Evolutionary conservation across 2,329 filamentous ascomycete species (phyloP).

Genomic region (Cladophialophora bantiana): DNA sequence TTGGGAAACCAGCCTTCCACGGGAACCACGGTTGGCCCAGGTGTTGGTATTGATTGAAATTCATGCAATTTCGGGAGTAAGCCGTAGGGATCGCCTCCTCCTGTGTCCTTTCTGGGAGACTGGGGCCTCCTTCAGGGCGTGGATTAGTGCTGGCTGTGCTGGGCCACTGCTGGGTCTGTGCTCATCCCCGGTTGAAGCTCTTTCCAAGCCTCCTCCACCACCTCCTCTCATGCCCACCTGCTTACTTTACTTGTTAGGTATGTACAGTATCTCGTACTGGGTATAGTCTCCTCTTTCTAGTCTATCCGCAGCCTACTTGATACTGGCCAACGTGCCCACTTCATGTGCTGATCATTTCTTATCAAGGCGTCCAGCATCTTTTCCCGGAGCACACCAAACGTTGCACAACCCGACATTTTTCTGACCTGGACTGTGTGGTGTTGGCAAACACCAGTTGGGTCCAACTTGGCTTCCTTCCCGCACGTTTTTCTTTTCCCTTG

Average conservation of each 20-base stretch:
- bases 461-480: background rate
- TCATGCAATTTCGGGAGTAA: slow-evolving; percentile 4
- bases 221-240: background rate
- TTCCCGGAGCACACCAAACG: too few species aligned
- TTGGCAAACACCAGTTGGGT: slow-evolving; percentile 2
- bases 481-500: background rate
- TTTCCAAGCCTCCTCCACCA: background rate
- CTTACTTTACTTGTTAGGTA: background rate
- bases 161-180: background rate
- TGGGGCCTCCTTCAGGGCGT: background rate
- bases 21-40: background rate
- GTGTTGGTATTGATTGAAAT: background rate
- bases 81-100: background rate
- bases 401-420: too few species aligned
- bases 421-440: background rate
- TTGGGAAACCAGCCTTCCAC: background rate
- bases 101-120: background rate
- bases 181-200: background rate
- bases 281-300: too few species aligned
- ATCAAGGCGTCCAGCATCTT: background rate
- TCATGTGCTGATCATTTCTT: slow-evolving; percentile 4
- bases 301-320: too few species aligned
- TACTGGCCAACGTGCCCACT: background rate
- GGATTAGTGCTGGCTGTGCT: too few species aligned
- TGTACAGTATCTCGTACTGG: background rate